Conservation (phyloP, 2,329 filamentous ascomycete genomes). For the Epichloe baconii region DNA sequence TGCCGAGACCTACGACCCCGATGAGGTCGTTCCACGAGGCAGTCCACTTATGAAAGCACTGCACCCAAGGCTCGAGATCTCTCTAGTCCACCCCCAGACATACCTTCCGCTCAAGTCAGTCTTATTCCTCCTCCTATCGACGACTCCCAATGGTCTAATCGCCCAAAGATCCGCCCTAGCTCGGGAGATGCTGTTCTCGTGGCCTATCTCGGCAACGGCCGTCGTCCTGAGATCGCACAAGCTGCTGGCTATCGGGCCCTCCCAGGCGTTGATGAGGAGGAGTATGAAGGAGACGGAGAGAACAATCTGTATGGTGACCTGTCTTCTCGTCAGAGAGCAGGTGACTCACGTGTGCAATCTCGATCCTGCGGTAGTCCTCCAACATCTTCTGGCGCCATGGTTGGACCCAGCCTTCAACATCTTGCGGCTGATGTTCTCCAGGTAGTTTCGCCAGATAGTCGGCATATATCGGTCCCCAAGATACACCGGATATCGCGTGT, state of each 20-base stretch:
- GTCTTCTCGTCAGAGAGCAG: neutral
- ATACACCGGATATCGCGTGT: constrained; percentile 16
- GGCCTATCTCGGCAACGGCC: constrained; percentile 47
- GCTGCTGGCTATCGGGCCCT: constrained; percentile 41
- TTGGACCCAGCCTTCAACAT: constrained; percentile 15
- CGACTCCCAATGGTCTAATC: constrained; percentile 36
- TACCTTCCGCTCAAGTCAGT: constrained; percentile 22
- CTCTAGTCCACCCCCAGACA: constrained; percentile 24
- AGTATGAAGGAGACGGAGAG: constrained; percentile 16
- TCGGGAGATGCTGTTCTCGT: constrained; percentile 58
- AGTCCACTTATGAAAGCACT: constrained; percentile 27
- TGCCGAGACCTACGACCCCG: constrained; percentile 29
- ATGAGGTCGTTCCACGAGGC: constrained; percentile 28
- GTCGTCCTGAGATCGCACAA: constrained; percentile 50
- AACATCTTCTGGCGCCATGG: constrained; percentile 1
- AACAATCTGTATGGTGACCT: constrained; percentile 14
- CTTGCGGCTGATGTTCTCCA: constrained; percentile 21
- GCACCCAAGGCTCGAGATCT: constrained; percentile 19
- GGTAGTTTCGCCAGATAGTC: constrained; percentile 11
- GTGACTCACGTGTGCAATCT: neutral
- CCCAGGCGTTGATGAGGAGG: constrained; percentile 29
- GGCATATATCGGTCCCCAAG: constrained; percentile 8
- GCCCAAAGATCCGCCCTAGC: constrained; percentile 39
- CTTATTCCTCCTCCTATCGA: constrained; percentile 16
- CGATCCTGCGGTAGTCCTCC: neutral